Conservation (phyloP, 805 yeast genomes). For the Cephaloascus fragrans region DNA sequence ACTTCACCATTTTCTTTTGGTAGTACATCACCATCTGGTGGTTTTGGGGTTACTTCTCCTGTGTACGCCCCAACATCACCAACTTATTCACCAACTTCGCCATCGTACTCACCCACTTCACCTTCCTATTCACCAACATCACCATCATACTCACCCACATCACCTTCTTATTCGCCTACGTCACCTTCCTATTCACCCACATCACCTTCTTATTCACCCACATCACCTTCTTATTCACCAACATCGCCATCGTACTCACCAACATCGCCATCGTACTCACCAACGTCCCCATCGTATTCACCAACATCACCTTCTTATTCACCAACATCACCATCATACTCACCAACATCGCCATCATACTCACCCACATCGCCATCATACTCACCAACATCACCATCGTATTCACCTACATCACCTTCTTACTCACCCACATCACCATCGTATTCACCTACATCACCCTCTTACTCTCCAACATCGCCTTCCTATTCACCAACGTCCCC, state of each 20-base stretch:
- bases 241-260: conserved; percentile 66
- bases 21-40: conserved; percentile 29
- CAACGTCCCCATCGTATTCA: conserved; percentile 50
- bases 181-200: conserved; percentile 42
- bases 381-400: conserved; percentile 64
- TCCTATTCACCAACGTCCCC: conserved; percentile 74
- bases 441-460: conserved; percentile 74
- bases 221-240: conserved; percentile 49
- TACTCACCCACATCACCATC: conserved; percentile 61
- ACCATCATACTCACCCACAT: conserved; percentile 27
- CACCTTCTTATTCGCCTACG: conserved; percentile 41
- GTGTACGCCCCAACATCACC: conserved; percentile 39
- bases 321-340: conserved; percentile 61
- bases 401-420: conserved; percentile 48
- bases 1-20: conserved; percentile 55
- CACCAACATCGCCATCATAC: conserved; percentile 66
- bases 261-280: conserved; percentile 65
- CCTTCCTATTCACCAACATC: conserved; percentile 29
- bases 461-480: conserved; percentile 70
- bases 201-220: conserved; percentile 39
- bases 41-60: conserved; percentile 26
- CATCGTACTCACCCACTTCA: conserved; percentile 45
- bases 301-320: conserved; percentile 70
- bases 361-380: conserved; percentile 75
- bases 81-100: conserved; percentile 42